Evolutionary conservation across 345 rosid genomes (phyloP).

Genomic region (Raphanus sativus): DNA sequence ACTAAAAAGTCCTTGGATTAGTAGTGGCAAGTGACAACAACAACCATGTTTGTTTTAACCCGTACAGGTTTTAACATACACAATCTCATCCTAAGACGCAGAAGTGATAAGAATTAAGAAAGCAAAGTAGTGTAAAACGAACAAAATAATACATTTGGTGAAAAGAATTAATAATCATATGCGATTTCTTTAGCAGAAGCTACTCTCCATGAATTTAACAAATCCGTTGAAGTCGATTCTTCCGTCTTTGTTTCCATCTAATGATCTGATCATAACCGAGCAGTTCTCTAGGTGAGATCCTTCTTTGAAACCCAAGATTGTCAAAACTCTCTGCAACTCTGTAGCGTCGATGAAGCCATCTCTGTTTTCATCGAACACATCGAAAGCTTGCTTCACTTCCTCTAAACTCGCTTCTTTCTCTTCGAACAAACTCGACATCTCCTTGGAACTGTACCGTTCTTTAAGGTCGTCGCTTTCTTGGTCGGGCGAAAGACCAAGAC

Average conservation of each 20-base stretch:
- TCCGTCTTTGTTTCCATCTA: slow-evolving; percentile 57
- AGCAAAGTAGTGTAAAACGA: background rate
- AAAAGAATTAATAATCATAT: background rate
- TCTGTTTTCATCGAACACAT: slow-evolving; percentile 69
- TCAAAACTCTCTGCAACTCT: slow-evolving; percentile 69
- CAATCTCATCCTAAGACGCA: too few relatives aligned
- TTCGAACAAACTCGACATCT: slow-evolving; percentile 56
- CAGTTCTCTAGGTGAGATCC: slow-evolving; percentile 50
- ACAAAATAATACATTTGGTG: background rate
- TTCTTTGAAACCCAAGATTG: slow-evolving; percentile 46
- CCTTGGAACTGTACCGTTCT: slow-evolving; percentile 37
- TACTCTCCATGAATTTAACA: slow-evolving; percentile 63
- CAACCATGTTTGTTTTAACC: too few relatives aligned
- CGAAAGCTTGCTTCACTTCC: slow-evolving; percentile 70
- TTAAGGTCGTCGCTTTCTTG: slow-evolving; percentile 42
- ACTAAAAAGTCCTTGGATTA: background rate
- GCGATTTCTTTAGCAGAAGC: slow-evolving; percentile 36
- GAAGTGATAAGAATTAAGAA: too few relatives aligned
- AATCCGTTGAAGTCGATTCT: slow-evolving; percentile 62
- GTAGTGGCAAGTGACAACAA: too few relatives aligned
- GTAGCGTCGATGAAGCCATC: slow-evolving; percentile 70
- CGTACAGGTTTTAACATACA: too few relatives aligned
- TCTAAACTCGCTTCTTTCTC: slow-evolving; percentile 73
- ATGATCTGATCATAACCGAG: slow-evolving; percentile 52
- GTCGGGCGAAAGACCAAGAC: slow-evolving; percentile 48